These are phyloP conservation scores for Dalbergia cochinchinensis DNA, from an alignment of 306 rosid genomes.

Conservation along the genomic window DNA sequence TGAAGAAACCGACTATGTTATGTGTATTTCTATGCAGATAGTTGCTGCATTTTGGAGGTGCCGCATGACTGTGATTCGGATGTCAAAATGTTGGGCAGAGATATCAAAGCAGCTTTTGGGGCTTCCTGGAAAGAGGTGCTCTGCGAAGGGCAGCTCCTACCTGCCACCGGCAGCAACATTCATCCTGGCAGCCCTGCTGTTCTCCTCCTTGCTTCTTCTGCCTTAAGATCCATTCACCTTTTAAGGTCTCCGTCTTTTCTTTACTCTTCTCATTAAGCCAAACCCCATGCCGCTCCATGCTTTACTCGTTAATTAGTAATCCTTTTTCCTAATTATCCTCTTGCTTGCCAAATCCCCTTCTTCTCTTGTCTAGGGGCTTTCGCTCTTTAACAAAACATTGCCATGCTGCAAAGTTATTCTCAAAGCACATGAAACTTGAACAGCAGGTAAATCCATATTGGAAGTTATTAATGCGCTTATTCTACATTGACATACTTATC, in stretches of 20 bases:
- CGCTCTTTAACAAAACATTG: constrained; percentile 76
- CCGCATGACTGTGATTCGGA: constrained; percentile 54
- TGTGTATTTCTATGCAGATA: constrained; percentile 40
- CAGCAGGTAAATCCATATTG: constrained; percentile 64
- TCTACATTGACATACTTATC: no score
- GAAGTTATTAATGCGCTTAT: no score
- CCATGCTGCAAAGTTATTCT: constrained; percentile 76
- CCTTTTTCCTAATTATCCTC: background rate
- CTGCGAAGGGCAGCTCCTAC: constrained; percentile 57
- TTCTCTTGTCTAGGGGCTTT: constrained; percentile 61
- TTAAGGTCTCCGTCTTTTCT: constrained; percentile 52
- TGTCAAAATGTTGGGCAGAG: constrained; percentile 48
- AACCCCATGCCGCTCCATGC: no score
- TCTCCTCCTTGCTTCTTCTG: constrained; percentile 71
- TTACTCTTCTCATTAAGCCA: background rate
- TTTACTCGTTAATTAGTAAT: no score
- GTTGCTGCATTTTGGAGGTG: constrained; percentile 59
- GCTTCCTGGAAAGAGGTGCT: constrained; percentile 72
- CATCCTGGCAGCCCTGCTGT: constrained; percentile 79
- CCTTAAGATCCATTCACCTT: constrained; percentile 76
- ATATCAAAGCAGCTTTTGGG: constrained; percentile 76
- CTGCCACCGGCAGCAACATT: constrained; percentile 43
- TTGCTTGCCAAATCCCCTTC: background rate
- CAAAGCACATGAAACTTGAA: constrained; percentile 89
- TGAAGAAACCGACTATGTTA: no score